Evolutionary conservation across 2,329 filamentous ascomycete genomes (phyloP).

Genomic region (Pseudodiploospora longispora): DNA sequence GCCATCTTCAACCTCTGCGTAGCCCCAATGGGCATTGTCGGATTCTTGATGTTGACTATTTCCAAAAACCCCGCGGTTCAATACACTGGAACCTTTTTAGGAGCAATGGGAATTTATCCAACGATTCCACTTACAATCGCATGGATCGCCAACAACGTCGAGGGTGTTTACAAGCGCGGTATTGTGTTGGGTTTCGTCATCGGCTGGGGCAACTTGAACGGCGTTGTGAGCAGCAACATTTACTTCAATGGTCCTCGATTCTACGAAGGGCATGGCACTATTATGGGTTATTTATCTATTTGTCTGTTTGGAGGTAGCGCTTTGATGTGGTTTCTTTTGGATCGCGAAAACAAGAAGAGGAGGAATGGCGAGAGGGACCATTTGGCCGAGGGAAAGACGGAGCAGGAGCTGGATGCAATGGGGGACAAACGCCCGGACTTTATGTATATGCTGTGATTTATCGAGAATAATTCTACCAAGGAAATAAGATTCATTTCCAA

Average conservation of each 20-base stretch:
- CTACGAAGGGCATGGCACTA: constrained; percentile 63
- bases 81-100: constrained; percentile 78
- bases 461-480: too few species aligned
- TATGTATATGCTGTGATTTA: constrained; percentile 43
- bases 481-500: too few species aligned
- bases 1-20: constrained; percentile 72
- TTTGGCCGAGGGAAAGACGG: constrained; percentile 54
- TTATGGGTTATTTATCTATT: constrained; percentile 64
- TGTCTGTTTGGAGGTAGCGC: constrained; percentile 63
- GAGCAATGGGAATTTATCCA: constrained; percentile 81
- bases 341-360: constrained; percentile 60
- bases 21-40: constrained; percentile 61
- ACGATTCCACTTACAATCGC: constrained; percentile 79
- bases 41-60: constrained; percentile 72
- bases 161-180: constrained; percentile 85
- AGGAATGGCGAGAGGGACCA: constrained; percentile 53
- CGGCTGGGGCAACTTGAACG: constrained; percentile 87
- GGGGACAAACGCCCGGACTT: constrained; percentile 68
- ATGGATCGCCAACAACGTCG: constrained; percentile 84
- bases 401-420: constrained; percentile 52
- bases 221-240: constrained; percentile 74
- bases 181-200: constrained; percentile 83
- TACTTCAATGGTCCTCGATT: constrained; percentile 60
- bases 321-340: constrained; percentile 53
- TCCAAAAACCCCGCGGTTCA: constrained; percentile 56